phyloP scores from a whole-genome alignment of 257 asterid species.

The Linderniella brevidens region DNA sequence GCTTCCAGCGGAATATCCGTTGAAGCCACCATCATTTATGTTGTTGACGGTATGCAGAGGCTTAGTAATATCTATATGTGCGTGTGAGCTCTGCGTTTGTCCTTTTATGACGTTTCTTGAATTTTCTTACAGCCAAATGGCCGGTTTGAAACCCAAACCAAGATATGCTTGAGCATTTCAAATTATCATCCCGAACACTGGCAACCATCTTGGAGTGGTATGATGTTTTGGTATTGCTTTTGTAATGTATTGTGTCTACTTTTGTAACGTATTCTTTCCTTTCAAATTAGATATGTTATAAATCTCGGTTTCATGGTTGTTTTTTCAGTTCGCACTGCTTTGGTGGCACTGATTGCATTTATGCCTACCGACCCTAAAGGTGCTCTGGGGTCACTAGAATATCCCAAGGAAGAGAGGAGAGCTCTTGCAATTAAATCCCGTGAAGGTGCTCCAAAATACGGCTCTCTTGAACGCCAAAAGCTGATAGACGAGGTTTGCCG shows the following conservation, averaged over 20 bases:
- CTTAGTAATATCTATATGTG: not conserved
- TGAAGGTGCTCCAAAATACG: constrained; percentile 5
- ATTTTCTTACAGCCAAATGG: constrained; percentile 49
- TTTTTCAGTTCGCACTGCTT: constrained; percentile 51
- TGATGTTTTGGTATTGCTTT: constrained; percentile 1
- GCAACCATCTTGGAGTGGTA: constrained; percentile 85
- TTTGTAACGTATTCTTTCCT: no score
- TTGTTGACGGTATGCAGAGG: constrained; percentile 38
- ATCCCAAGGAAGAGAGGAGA: constrained; percentile 43
- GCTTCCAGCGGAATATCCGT: constrained; percentile 81
- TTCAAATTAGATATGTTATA: not conserved
- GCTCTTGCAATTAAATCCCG: constrained; percentile 51
- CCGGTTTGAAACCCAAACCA: constrained; percentile 63
- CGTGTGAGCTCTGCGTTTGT: no score
- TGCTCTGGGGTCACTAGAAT: constrained; percentile 54
- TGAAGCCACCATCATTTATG: constrained; percentile 87
- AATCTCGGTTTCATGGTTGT: not conserved
- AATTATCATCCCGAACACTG: constrained; percentile 80
- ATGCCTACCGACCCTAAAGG: constrained; percentile 65
- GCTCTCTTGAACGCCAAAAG: no score
- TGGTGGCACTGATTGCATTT: constrained; percentile 56
- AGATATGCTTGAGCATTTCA: constrained; percentile 69
- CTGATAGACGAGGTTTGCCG: no score
- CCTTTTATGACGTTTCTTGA: no score
- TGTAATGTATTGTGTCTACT: not conserved